phyloP scores from a whole-genome alignment of 805 yeast species.

The Sugiyamaella chiloensis region DNA sequence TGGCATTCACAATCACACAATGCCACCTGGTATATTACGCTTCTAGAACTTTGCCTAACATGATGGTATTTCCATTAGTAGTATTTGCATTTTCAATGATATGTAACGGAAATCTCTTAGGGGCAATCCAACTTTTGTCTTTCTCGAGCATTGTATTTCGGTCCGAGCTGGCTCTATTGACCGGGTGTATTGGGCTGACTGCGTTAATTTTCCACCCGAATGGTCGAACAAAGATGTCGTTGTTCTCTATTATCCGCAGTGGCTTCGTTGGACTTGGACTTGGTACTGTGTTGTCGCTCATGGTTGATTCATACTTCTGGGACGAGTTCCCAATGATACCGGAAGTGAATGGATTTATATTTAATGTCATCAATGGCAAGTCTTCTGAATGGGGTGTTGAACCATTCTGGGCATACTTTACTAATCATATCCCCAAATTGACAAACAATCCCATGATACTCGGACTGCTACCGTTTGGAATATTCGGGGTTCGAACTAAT shows the following conservation, averaged over 20 bases:
- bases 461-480: conserved; percentile 42
- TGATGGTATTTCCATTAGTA: conserved; percentile 71
- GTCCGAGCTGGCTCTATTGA: conserved; percentile 56
- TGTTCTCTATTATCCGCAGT: conserved; percentile 45
- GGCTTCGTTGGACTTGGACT: conserved; percentile 45
- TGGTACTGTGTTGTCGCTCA: conserved; percentile 49
- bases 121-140: conserved; percentile 52
- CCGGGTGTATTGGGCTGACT: conserved; percentile 36
- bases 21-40: conserved; percentile 79
- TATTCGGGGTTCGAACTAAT: conserved; percentile 35
- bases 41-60: conserved; percentile 85
- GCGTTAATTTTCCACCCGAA: conserved; percentile 28
- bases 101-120: conserved; percentile 47
- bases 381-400: conserved; percentile 81
- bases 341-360: conserved; percentile 67
- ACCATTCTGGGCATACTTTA: conserved; percentile 68
- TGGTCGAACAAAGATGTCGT: conserved; percentile 32
- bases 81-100: conserved; percentile 51
- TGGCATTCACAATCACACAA: conserved; percentile 57
- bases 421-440: conserved; percentile 46
- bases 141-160: conserved; percentile 69
- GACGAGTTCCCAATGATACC: conserved; percentile 52
- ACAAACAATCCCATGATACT: conserved; percentile 34
- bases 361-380: conserved; percentile 74
- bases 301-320: conserved; percentile 81